A percentile compares a stretch with the other conserved stretches of the same genome.
These are phyloP conservation scores for Phytophthora pisi DNA, from an alignment of 352 stramenopile species.

Conservation along the genomic window DNA sequence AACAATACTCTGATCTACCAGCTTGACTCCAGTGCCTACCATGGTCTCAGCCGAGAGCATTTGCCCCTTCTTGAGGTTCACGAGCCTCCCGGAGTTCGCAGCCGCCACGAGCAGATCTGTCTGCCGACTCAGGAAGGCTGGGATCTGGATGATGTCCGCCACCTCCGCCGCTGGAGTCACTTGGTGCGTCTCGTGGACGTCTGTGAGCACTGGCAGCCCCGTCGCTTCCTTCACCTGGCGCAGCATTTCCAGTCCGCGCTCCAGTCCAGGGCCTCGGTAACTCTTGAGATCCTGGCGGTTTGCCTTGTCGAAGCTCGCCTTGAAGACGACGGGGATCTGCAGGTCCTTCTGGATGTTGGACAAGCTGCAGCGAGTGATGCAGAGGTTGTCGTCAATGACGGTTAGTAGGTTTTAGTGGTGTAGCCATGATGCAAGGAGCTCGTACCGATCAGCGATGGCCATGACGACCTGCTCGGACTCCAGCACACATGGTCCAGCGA, in stretches of 20 bases:
- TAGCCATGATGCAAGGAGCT: conserved; percentile 4
- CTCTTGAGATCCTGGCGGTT: conserved; percentile 85
- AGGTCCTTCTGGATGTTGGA: conserved; percentile 54
- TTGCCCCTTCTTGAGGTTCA: conserved; percentile 91
- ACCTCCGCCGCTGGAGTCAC: conserved; percentile 68
- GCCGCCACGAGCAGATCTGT: conserved; percentile 86
- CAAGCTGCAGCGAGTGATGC: conserved; percentile 42
- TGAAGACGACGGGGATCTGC: conserved; percentile 86
- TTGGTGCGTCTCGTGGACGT: conserved; percentile 88
- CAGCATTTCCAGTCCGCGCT: conserved; percentile 73
- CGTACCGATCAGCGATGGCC: conserved; percentile 68
- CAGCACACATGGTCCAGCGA: conserved; percentile 82
- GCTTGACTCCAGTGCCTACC: conserved; percentile 28
- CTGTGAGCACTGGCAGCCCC: conserved; percentile 80
- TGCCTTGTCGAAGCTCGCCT: conserved; percentile 91
- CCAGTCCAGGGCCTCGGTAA: conserved; percentile 79
- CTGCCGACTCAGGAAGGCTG: conserved; percentile 89
- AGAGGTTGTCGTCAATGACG: background rate
- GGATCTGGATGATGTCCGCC: conserved; percentile 88
- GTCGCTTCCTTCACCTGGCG: conserved; percentile 73
- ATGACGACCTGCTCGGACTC: conserved; percentile 75
- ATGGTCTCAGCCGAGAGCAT: conserved; percentile 88
- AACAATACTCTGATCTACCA: background rate
- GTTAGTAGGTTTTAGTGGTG: background rate
- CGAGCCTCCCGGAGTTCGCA: conserved; percentile 71